Percentiles rank a stretch among this genome's conserved stretches.
phyloP scores from a whole-genome alignment of 768 basidiomycete genomes.

The Pholiota molesta region DNA sequence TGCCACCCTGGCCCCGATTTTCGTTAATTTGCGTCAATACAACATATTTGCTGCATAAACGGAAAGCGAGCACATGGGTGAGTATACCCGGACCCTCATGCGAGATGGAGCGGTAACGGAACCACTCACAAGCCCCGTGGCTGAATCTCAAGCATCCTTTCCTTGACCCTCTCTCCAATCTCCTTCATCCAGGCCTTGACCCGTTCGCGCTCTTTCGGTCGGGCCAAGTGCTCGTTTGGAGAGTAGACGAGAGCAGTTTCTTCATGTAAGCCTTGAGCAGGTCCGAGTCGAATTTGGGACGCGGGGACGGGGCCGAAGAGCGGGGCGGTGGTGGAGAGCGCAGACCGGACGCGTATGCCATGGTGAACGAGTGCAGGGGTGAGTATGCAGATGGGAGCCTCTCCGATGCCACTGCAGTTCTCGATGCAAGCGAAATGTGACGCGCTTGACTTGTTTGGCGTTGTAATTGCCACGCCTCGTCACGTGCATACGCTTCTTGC shows the following conservation, averaged over 20 bases:
- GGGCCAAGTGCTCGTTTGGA: slow-evolving; percentile 69
- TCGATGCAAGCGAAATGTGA: not conserved
- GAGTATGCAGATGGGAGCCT: not conserved
- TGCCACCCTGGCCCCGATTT: slow-evolving; percentile 83
- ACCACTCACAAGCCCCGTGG: slow-evolving; percentile 78
- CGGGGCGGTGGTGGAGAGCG: slow-evolving; percentile 67
- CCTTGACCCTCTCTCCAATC: slow-evolving; percentile 82
- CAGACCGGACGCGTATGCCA: slow-evolving; percentile 40
- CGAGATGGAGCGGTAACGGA: slow-evolving; percentile 14
- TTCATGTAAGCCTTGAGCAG: slow-evolving; percentile 80
- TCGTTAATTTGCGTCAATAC: slow-evolving; percentile 86
- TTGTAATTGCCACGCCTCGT: slow-evolving; percentile 10
- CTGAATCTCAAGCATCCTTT: slow-evolving; percentile 84
- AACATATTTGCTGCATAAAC: slow-evolving; percentile 71
- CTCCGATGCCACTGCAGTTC: not conserved
- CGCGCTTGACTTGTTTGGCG: slow-evolving; percentile 23
- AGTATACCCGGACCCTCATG: slow-evolving; percentile 12
- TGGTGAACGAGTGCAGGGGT: slow-evolving; percentile 8
- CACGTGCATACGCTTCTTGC: slow-evolving; percentile 22
- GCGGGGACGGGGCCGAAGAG: slow-evolving; percentile 60
- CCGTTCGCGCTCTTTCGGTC: slow-evolving; percentile 69
- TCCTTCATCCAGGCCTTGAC: slow-evolving; percentile 81
- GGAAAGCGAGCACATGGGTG: slow-evolving; percentile 9
- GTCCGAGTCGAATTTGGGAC: slow-evolving; percentile 72
- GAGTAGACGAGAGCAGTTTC: slow-evolving; percentile 72